Evolutionary conservation across 345 rosid species (phyloP).

Genomic region (Pistacia integerrima): DNA sequence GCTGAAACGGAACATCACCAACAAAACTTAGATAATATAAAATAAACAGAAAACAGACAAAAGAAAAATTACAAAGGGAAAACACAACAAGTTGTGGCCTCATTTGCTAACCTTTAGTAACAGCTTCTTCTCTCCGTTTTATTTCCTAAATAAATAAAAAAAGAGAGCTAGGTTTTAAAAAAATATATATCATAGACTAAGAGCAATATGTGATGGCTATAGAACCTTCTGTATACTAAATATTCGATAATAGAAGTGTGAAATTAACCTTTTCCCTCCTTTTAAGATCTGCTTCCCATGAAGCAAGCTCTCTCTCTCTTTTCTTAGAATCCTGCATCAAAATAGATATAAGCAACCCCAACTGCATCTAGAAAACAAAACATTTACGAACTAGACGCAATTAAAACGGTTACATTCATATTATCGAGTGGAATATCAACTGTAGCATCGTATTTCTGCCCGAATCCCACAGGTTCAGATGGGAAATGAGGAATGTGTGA

Average conservation of each 20-base stretch:
- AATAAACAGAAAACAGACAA: not conserved
- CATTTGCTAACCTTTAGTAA: conserved; percentile 48
- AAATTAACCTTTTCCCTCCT: conserved; percentile 72
- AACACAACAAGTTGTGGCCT: not conserved
- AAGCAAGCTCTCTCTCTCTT: conserved; percentile 74
- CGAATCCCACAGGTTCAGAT: conserved; percentile 61
- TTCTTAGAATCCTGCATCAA: conserved; percentile 61
- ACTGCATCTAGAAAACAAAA: not conserved
- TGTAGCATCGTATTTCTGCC: conserved; percentile 74
- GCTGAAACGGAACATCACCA: conserved; percentile 47
- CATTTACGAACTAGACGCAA: not conserved
- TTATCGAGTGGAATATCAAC: conserved; percentile 88
- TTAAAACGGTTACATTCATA: conserved; percentile 56
- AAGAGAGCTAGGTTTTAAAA: conserved; percentile 9
- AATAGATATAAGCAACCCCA: conserved; percentile 15
- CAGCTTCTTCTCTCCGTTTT: conserved; percentile 76
- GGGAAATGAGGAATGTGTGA: conserved; percentile 55
- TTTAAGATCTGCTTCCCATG: conserved; percentile 94
- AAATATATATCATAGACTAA: not conserved
- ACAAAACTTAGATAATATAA: not conserved
- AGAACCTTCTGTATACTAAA: not conserved
- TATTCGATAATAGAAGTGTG: not conserved
- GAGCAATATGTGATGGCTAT: not conserved
- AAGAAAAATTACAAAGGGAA: not conserved
- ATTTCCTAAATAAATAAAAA: conserved; percentile 53